Percentiles rank a stretch among this genome's conserved stretches.
phyloP scores from a whole-genome alignment of 208 protist genomes.

The Wallacemonas sp. region DNA sequence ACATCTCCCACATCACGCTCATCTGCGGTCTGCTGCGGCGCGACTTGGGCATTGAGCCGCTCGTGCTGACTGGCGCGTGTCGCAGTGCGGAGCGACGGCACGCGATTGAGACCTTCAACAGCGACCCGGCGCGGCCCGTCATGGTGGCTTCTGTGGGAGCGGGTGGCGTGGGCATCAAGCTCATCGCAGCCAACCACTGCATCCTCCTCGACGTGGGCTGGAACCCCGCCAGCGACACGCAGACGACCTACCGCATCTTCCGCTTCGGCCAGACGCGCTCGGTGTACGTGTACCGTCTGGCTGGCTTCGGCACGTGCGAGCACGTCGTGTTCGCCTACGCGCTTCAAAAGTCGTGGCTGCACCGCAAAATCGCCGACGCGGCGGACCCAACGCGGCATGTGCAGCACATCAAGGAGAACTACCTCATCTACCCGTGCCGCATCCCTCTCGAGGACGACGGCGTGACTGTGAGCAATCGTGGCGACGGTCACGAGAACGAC shows the following conservation, averaged over 20 bases:
- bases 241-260: constrained; percentile 95
- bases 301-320: constrained; percentile 92
- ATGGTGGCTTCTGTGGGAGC: constrained; percentile 93
- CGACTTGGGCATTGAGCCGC: constrained; percentile 21
- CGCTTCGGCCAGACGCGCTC: constrained; percentile 92
- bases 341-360: constrained; percentile 85
- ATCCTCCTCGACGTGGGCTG: constrained; percentile 95
- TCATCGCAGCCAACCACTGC: constrained; percentile 91
- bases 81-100: constrained; percentile 42
- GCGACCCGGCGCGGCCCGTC: constrained; percentile 32
- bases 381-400: constrained; percentile 71
- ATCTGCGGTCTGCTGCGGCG: constrained; percentile 38
- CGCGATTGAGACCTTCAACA: constrained; percentile 71
- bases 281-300: constrained; percentile 93
- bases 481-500: neutral
- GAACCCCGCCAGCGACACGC: constrained; percentile 89
- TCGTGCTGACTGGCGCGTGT: constrained; percentile 45
- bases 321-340: constrained; percentile 90
- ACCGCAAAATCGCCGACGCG: constrained; percentile 83
- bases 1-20: constrained; percentile 61
- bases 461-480: no score
- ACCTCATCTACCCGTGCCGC: constrained; percentile 73
- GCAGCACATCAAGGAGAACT: constrained; percentile 68
- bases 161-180: constrained; percentile 93
- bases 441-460: constrained; percentile 36